Evolutionary conservation across 179 eudicot species (phyloP).

Genomic region (Sideroxylon spinosum): DNA sequence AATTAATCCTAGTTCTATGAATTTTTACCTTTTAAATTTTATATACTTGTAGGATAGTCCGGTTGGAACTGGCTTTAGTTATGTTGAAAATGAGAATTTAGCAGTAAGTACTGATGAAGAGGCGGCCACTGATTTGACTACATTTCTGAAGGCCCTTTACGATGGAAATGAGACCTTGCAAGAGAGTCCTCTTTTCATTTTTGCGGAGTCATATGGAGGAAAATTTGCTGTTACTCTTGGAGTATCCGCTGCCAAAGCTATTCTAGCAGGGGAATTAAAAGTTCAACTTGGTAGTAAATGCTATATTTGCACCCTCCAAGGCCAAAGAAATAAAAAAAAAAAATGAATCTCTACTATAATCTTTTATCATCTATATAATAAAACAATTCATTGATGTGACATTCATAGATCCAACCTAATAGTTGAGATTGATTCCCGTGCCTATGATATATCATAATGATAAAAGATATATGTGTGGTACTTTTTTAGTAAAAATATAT

Average conservation of each 20-base stretch:
- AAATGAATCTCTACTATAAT: too few species aligned
- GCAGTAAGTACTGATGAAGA: constrained; percentile 50
- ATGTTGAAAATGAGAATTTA: constrained; percentile 37
- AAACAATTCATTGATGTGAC: too few species aligned
- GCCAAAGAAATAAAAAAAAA: too few species aligned
- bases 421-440: too few species aligned
- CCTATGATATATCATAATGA: too few species aligned
- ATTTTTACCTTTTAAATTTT: background rate
- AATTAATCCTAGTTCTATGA: too few species aligned
- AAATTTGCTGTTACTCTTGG: constrained; percentile 55
- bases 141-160: constrained; percentile 35
- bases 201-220: constrained; percentile 67
- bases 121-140: constrained; percentile 51
- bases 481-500: too few species aligned
- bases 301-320: too few species aligned
- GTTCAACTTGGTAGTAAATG: constrained; percentile 46
- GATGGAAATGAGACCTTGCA: constrained; percentile 31
- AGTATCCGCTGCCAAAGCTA: constrained; percentile 44
- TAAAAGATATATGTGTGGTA: too few species aligned
- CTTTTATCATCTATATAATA: too few species aligned
- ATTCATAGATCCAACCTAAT: too few species aligned
- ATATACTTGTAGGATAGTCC: constrained; percentile 43
- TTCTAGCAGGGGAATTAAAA: constrained; percentile 35
- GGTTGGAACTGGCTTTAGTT: constrained; percentile 63
- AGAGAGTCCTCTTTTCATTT: constrained; percentile 42